Evolutionary conservation across 495 filamentous ascomycete species (phyloP).

Genomic region (Chaetomium fimeti): DNA sequence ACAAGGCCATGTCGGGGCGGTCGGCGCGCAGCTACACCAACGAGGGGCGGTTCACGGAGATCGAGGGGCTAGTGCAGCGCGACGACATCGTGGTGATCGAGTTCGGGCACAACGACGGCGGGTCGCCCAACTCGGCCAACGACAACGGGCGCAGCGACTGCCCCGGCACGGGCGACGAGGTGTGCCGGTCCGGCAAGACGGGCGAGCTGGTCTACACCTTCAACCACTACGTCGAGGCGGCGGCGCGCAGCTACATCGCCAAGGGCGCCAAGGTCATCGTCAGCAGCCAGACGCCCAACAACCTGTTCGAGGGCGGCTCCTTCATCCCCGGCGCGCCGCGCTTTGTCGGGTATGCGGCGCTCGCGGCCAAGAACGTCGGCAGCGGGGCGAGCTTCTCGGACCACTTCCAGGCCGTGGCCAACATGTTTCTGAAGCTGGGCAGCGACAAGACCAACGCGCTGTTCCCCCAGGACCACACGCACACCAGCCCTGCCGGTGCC

Average conservation of each 20-base stretch:
- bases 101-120: conserved; percentile 67
- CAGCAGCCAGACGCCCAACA: conserved; percentile 61
- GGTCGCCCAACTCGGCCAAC: conserved; percentile 49
- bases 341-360: conserved; percentile 58
- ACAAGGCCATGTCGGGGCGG: conserved; percentile 59
- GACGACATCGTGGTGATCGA: conserved; percentile 62
- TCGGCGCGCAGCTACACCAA: conserved; percentile 60
- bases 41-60: conserved; percentile 58
- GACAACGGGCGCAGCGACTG: conserved; percentile 64
- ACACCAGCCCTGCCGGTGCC: conserved; percentile 60
- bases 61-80: conserved; percentile 47
- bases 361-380: conserved; percentile 47
- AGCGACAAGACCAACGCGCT: conserved; percentile 47
- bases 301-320: conserved; percentile 56
- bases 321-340: conserved; percentile 46
- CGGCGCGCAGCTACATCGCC: conserved; percentile 49
- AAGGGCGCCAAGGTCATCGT: conserved; percentile 66
- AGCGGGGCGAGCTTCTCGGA: conserved; percentile 57
- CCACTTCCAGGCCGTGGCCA: conserved; percentile 57
- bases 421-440: conserved; percentile 51
- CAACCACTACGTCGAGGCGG: conserved; percentile 56
- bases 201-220: conserved; percentile 57
- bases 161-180: conserved; percentile 53
- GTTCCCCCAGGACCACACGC: conserved; percentile 64
- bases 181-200: conserved; percentile 51